Evolutionary conservation across 1,284 basidiomycete species (phyloP).

Genomic region (Apiotrichum laibachii): DNA sequence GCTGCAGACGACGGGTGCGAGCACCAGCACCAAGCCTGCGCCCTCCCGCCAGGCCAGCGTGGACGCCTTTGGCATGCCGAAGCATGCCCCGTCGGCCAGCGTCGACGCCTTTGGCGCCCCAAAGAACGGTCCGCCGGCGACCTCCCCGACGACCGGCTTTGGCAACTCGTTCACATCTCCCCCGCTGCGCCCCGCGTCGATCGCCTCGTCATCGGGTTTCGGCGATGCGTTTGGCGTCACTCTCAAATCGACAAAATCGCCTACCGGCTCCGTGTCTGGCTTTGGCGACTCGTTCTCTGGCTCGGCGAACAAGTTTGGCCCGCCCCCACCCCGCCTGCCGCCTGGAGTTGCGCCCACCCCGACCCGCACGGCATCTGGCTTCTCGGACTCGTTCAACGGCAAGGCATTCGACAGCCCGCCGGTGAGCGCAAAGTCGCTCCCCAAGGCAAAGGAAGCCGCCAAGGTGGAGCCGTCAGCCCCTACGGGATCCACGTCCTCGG

Average conservation of each 20-base stretch:
- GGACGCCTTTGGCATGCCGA: conserved; percentile 43
- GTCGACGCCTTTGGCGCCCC: conserved; percentile 44
- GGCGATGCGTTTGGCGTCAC: conserved; percentile 33
- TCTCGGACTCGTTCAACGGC: conserved; percentile 8
- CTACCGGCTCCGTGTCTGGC: conserved; percentile 1
- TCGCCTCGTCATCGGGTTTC: conserved; percentile 20
- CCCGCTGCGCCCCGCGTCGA: conserved; percentile 2
- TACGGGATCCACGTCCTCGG: not conserved
- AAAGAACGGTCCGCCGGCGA: not conserved
- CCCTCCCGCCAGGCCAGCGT: conserved; percentile 16
- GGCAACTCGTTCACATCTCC: conserved; percentile 32
- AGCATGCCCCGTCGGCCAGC: conserved; percentile 4
- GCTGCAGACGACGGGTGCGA: not conserved
- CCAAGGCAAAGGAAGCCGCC: not conserved
- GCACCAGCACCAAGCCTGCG: conserved; percentile 1
- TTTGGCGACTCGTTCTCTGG: conserved; percentile 20
- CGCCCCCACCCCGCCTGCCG: conserved; percentile 5
- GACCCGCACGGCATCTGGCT: not conserved
- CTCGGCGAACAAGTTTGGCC: not conserved
- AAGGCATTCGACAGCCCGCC: not conserved
- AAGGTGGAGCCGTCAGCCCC: not conserved
- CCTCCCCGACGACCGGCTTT: conserved; percentile 25
- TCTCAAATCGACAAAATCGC: conserved; percentile 8
- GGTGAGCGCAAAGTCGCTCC: not conserved
- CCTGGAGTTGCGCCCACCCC: not conserved